These are phyloP conservation scores for Aspergillus alliaceus DNA, from an alignment of 2,329 filamentous ascomycete genomes.

Conservation along the genomic window DNA sequence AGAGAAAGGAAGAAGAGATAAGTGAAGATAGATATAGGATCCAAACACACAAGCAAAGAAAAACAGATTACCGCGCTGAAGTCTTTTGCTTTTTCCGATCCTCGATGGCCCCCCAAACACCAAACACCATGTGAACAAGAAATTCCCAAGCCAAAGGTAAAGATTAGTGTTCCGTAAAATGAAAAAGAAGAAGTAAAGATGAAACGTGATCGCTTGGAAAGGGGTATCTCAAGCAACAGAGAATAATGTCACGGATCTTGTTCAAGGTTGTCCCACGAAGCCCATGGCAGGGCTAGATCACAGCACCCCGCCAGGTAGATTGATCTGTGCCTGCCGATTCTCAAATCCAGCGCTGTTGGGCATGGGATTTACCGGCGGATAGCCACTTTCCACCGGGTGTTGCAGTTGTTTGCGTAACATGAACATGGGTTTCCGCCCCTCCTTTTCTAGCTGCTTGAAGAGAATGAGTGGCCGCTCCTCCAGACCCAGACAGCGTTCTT, in stretches of 20 bases:
- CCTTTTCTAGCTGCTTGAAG: conserved; percentile 96
- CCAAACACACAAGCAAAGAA: neutral
- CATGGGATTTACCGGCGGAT: conserved; percentile 23
- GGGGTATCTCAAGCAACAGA: conserved; percentile 4
- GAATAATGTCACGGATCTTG: neutral
- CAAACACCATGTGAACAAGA: neutral
- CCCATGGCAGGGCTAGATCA: conserved; percentile 14
- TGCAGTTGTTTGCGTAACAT: conserved; percentile 78
- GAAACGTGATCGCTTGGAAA: neutral
- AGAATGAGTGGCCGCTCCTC: conserved; percentile 93
- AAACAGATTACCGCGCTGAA: neutral
- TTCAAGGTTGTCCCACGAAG: neutral
- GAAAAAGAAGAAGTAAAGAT: neutral
- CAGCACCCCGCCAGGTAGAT: conserved; percentile 33
- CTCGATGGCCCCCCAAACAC: neutral
- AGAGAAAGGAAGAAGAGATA: neutral
- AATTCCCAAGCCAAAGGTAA: neutral
- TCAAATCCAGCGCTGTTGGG: conserved; percentile 36
- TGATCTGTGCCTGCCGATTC: conserved; percentile 30
- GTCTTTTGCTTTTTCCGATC: conserved; percentile 1
- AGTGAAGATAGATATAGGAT: neutral
- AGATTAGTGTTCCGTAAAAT: neutral
- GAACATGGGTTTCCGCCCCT: conserved; percentile 98
- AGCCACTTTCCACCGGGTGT: conserved; percentile 43
- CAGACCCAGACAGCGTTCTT: conserved; percentile 87